Evolutionary conservation across 176 grass and related monocot genomes (phyloP).

Genomic region (Hsuehochloa calcarea): DNA sequence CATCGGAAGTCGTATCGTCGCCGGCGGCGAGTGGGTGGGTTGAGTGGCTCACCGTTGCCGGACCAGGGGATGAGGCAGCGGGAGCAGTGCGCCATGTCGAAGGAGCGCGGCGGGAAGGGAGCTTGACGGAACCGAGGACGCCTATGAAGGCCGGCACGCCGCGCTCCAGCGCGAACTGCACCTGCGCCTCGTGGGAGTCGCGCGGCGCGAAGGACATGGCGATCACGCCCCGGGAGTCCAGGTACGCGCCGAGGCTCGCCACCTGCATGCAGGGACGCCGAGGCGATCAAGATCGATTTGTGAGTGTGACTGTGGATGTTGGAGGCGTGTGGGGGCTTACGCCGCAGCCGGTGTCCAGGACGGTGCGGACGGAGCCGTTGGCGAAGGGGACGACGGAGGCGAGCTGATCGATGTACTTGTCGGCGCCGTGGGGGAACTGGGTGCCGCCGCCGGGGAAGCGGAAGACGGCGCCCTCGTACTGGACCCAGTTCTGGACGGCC

Average conservation of each 20-base stretch:
- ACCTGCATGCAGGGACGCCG: slow-evolving; percentile 29
- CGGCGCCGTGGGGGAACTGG: slow-evolving; percentile 74
- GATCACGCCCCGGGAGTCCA: slow-evolving; percentile 65
- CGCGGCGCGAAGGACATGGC: slow-evolving; percentile 94
- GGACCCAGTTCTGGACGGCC: slow-evolving; percentile 94
- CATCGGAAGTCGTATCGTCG: not conserved
- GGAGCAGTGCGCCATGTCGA: slow-evolving; percentile 98
- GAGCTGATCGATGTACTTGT: slow-evolving; percentile 86
- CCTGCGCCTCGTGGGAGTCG: slow-evolving; percentile 93
- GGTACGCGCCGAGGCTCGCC: slow-evolving; percentile 85
- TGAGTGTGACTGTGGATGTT: too few relatives aligned
- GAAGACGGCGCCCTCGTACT: slow-evolving; percentile 65
- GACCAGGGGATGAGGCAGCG: slow-evolving; percentile 91
- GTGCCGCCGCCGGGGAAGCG: slow-evolving; percentile 92
- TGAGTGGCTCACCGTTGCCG: slow-evolving; percentile 50
- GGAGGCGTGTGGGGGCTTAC: not conserved
- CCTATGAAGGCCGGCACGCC: slow-evolving; percentile 89
- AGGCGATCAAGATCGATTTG: not conserved
- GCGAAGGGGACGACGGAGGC: slow-evolving; percentile 62
- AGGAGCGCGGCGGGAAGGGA: slow-evolving; percentile 75
- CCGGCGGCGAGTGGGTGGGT: too few relatives aligned
- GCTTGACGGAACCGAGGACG: slow-evolving; percentile 84
- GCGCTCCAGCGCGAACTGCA: slow-evolving; percentile 90
- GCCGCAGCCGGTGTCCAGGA: slow-evolving; percentile 87
- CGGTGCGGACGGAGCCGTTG: slow-evolving; percentile 68